A percentile compares a stretch with the other conserved stretches of the same genome.
Conservation (phyloP, 2,329 filamentous ascomycete species). For the Hypocreales sp. region DNA sequence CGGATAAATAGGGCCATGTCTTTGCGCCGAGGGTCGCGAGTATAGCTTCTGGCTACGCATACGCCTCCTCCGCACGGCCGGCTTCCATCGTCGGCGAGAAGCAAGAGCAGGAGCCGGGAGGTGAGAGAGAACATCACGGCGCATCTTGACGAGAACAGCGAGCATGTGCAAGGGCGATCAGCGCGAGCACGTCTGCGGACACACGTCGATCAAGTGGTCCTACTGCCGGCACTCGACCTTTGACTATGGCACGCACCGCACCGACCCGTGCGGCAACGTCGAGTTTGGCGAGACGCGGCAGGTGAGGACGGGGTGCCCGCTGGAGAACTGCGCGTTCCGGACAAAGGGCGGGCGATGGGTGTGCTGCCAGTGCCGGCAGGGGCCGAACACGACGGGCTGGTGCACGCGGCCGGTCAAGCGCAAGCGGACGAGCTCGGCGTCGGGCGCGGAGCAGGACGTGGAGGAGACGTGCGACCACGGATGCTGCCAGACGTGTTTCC, state of each 20-base stretch:
- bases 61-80: no score
- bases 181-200: slow-evolving; percentile 4
- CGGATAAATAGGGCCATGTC: no score
- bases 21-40: no score
- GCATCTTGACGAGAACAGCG: no score
- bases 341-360: slow-evolving; percentile 33
- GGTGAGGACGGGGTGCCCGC: slow-evolving; percentile 27
- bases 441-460: no score
- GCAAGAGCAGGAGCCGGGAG: no score
- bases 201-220: slow-evolving; percentile 5
- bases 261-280: slow-evolving; percentile 31
- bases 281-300: slow-evolving; percentile 30
- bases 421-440: no score
- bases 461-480: slow-evolving; percentile 33
- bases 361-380: slow-evolving; percentile 36
- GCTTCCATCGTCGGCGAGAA: no score
- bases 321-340: slow-evolving; percentile 35
- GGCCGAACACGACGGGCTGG: slow-evolving; percentile 37
- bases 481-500: slow-evolving; percentile 35
- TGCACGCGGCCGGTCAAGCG: slow-evolving; percentile 24
- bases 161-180: slow-evolving; percentile 4
- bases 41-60: no score
- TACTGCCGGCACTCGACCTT: slow-evolving; percentile 20
- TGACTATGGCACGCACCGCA: slow-evolving; percentile 32
- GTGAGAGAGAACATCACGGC: no score